Percentiles rank a stretch among this genome's conserved stretches.
phyloP scores from a whole-genome alignment of 1,284 basidiomycete species.

The Phaffia rhodozyma region DNA sequence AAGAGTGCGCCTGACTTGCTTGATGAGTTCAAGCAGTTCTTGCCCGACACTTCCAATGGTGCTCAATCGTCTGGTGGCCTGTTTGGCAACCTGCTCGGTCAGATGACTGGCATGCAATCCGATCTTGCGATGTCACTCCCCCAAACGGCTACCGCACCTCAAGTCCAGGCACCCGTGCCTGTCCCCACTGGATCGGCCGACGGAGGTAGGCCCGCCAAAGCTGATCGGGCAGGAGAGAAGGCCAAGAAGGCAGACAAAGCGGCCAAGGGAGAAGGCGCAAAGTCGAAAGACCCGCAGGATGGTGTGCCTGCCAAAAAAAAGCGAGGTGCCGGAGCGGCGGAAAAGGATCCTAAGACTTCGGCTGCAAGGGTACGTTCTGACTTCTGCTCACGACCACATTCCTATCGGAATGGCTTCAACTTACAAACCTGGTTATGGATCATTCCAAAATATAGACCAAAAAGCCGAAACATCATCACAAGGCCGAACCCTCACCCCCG shows the following conservation, averaged over 20 bases:
- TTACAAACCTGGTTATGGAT: not conserved
- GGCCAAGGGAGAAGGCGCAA: slow-evolving; percentile 41
- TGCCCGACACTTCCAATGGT: slow-evolving; percentile 49
- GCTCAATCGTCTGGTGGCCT: slow-evolving; percentile 31
- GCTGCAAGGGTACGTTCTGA: slow-evolving; percentile 13
- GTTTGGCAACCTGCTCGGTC: slow-evolving; percentile 35
- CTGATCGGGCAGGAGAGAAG: slow-evolving; percentile 23
- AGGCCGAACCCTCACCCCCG: slow-evolving; percentile 18
- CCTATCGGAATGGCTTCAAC: too few relatives aligned
- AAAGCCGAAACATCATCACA: slow-evolving; percentile 27
- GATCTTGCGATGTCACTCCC: not conserved
- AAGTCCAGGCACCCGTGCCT: not conserved
- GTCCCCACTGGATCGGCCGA: not conserved
- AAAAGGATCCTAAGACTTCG: slow-evolving; percentile 43
- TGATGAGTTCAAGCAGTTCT: slow-evolving; percentile 90
- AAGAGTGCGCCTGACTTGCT: slow-evolving; percentile 84
- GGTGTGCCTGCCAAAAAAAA: slow-evolving; percentile 27
- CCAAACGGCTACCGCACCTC: not conserved
- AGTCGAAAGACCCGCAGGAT: not conserved
- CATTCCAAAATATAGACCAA: slow-evolving; percentile 25
- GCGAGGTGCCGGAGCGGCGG: slow-evolving; percentile 35
- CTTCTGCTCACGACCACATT: too few relatives aligned
- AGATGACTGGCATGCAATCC: slow-evolving; percentile 26
- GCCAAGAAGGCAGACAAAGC: slow-evolving; percentile 25
- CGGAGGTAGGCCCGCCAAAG: not conserved